Conservation (phyloP, 2,329 filamentous ascomycete genomes). For the Penicillium hesseltinei region DNA sequence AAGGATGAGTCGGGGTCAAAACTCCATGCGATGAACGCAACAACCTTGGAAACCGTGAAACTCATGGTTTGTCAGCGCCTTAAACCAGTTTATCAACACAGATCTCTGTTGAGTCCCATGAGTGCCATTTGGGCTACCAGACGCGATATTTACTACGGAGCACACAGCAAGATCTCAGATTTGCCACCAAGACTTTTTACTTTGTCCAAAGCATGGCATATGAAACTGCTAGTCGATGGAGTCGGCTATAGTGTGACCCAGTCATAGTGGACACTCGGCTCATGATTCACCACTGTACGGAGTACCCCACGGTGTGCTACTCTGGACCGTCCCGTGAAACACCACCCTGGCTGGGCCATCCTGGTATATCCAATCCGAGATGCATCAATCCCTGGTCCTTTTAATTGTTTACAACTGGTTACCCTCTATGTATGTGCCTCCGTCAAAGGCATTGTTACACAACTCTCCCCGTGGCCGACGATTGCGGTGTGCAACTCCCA, state of each 20-base stretch:
- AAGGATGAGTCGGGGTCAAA: not conserved
- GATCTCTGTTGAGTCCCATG: not conserved
- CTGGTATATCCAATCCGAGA: conserved; percentile 1
- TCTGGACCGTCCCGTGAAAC: conserved; percentile 16
- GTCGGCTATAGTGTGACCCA: conserved; percentile 5
- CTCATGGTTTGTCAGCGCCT: not conserved
- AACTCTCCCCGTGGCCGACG: not conserved
- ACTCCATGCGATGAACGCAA: not conserved
- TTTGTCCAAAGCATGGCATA: not conserved
- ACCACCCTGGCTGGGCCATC: not conserved
- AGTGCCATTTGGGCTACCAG: not conserved
- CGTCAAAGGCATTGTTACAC: not conserved
- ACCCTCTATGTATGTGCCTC: not conserved
- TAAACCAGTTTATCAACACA: not conserved
- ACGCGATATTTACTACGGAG: not conserved
- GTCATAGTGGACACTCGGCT: conserved; percentile 8
- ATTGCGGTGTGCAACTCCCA: conserved; percentile 1
- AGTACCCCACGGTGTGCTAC: conserved; percentile 20
- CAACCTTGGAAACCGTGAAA: too few species aligned
- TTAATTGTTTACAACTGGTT: not conserved
- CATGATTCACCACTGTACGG: conserved; percentile 5
- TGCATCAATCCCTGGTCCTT: not conserved
- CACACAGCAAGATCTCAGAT: not conserved
- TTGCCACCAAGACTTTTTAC: conserved; percentile 16
- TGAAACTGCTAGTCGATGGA: conserved; percentile 20